Conservation (phyloP, 2,329 filamentous ascomycete genomes). For the Talaromyces sp. region DNA sequence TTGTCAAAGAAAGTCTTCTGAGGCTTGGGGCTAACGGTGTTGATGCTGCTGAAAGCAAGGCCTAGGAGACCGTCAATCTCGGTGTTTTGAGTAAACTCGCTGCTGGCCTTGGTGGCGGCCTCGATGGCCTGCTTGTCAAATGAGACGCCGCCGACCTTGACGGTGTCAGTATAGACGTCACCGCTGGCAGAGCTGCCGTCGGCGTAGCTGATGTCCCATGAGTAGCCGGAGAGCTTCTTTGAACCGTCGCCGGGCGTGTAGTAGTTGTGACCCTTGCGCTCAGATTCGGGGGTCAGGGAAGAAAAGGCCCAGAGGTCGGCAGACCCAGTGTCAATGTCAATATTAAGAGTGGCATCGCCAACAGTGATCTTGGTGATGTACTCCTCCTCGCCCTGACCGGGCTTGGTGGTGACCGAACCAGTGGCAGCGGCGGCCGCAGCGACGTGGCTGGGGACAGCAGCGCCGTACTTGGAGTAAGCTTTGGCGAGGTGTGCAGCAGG, state of each 20-base stretch:
- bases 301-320: conserved; percentile 67
- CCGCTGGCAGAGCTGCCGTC: conserved; percentile 61
- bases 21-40: conserved; percentile 33
- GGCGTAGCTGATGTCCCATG: conserved; percentile 59
- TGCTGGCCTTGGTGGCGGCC: conserved; percentile 54
- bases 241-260: conserved; percentile 50
- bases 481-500: background rate
- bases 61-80: conserved; percentile 56
- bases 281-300: conserved; percentile 45
- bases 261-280: conserved; percentile 50
- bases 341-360: conserved; percentile 55
- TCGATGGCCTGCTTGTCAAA: conserved; percentile 59
- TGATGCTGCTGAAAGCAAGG: conserved; percentile 54
- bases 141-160: conserved; percentile 54
- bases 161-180: conserved; percentile 60
- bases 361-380: conserved; percentile 59
- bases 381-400: conserved; percentile 47
- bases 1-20: conserved; percentile 58
- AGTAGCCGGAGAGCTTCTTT: conserved; percentile 42
- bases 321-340: conserved; percentile 67
- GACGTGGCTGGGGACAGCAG: background rate
- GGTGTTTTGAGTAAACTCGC: conserved; percentile 43
- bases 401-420: conserved; percentile 27
- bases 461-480: background rate
- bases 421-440: background rate